Conservation (phyloP, 176 grass and related monocot genomes). For the Paspalum notatum region DNA sequence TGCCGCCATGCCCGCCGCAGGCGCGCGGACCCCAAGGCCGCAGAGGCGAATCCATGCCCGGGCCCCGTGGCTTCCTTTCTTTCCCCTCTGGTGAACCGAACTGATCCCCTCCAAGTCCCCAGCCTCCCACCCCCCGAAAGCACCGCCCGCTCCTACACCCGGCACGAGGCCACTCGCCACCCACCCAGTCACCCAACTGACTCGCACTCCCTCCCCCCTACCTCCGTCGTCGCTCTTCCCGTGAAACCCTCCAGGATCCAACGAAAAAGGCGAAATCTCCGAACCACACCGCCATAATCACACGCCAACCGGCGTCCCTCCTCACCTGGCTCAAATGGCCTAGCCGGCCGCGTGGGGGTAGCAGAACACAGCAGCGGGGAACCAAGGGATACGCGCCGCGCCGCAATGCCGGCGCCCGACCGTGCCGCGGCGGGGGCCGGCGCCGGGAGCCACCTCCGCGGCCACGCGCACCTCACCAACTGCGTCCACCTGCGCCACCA, state of each 20-base stretch:
- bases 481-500: conserved; percentile 88
- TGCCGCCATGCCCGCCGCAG: not conserved
- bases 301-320: not conserved
- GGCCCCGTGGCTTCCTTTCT: not conserved
- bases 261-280: conserved; percentile 53
- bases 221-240: conserved; percentile 32
- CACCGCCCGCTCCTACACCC: conserved; percentile 34
- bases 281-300: conserved; percentile 55
- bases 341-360: not conserved
- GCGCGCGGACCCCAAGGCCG: not conserved
- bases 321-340: conserved; percentile 20
- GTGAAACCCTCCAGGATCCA: conserved; percentile 51
- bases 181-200: conserved; percentile 20
- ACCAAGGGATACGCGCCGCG: not conserved
- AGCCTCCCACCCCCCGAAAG: conserved; percentile 39
- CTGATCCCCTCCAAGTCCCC: not conserved
- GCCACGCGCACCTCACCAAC: conserved; percentile 86
- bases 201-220: not conserved
- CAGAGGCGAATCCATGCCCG: not conserved
- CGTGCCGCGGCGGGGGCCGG: conserved; percentile 27
- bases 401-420: conserved; percentile 51
- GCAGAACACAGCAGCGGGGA: not conserved
- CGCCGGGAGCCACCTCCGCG: conserved; percentile 55
- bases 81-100: too few relatives aligned
- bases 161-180: conserved; percentile 39